These are phyloP conservation scores for Orychophragmus violaceus DNA, from an alignment of 345 rosid species.

Conservation along the genomic window DNA sequence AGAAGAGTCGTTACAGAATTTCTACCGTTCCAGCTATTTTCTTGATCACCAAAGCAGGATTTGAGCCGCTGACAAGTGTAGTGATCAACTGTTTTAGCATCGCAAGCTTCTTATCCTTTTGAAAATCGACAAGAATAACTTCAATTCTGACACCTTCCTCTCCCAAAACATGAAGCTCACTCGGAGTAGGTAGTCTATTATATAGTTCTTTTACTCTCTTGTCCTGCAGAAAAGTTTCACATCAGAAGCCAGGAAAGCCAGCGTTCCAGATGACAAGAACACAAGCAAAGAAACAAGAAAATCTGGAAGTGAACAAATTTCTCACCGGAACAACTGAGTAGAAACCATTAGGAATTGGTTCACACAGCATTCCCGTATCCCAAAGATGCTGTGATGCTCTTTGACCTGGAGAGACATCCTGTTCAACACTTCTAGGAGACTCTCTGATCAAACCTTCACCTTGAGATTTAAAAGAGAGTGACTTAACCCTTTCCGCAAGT, in stretches of 20 bases:
- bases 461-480: slow-evolving; percentile 63
- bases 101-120: slow-evolving; percentile 81
- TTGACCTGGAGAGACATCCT: slow-evolving; percentile 57
- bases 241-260: too few relatives aligned
- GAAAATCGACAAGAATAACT: slow-evolving; percentile 76
- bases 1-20: slow-evolving; percentile 1
- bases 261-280: too few relatives aligned
- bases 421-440: slow-evolving; percentile 62
- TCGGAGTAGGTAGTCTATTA: slow-evolving; percentile 61
- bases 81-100: slow-evolving; percentile 82
- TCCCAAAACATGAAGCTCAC: slow-evolving; percentile 78
- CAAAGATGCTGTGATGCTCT: slow-evolving; percentile 89
- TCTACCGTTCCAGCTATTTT: slow-evolving; percentile 93
- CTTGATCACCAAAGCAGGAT: slow-evolving; percentile 80
- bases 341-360: slow-evolving; percentile 83
- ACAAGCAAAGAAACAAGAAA: not conserved
- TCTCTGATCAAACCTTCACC: slow-evolving; percentile 55
- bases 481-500: slow-evolving; percentile 62
- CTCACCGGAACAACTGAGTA: slow-evolving; percentile 79
- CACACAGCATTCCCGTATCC: slow-evolving; percentile 79
- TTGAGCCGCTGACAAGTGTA: slow-evolving; percentile 72
- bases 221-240: slow-evolving; percentile 45
- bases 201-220: slow-evolving; percentile 81
- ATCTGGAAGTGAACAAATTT: not conserved
- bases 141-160: slow-evolving; percentile 70